Percentiles rank a stretch among this genome's conserved stretches.
These are phyloP conservation scores for Ligustrum vulgare DNA, from an alignment of 257 asterid species.

Conservation along the genomic window DNA sequence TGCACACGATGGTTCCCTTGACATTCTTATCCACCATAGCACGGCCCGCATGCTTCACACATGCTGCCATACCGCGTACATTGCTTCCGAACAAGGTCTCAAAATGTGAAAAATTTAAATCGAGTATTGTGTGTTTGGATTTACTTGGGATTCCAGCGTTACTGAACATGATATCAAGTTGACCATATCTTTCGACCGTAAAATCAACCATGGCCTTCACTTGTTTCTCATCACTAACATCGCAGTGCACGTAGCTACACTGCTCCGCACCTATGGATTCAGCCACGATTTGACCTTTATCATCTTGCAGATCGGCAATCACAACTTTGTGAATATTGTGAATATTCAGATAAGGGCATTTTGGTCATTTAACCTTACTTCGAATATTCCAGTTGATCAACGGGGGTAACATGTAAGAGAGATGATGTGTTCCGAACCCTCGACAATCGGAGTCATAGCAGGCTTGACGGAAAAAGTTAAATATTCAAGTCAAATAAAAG, in stretches of 20 bases:
- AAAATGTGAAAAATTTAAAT: constrained; percentile 26
- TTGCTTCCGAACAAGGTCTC: constrained; percentile 30
- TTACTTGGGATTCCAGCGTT: constrained; percentile 33
- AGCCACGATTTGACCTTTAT: constrained; percentile 39
- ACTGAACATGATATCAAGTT: constrained; percentile 45
- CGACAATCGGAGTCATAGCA: too few species aligned
- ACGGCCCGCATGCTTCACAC: constrained; percentile 38
- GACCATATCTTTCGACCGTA: constrained; percentile 39
- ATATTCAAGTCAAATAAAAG: too few species aligned
- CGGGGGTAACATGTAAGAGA: too few species aligned
- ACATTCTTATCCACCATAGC: constrained; percentile 24
- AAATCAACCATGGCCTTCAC: constrained; percentile 35
- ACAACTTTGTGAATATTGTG: too few species aligned
- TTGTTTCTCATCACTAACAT: constrained; percentile 46
- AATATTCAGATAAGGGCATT: too few species aligned
- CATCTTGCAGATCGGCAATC: constrained; percentile 48
- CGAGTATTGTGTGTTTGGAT: constrained; percentile 28
- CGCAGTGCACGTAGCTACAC: constrained; percentile 43
- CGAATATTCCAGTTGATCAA: too few species aligned
- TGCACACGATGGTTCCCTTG: constrained; percentile 39
- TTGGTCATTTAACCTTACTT: too few species aligned
- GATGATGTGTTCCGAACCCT: too few species aligned
- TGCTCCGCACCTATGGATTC: constrained; percentile 35
- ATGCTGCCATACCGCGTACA: constrained; percentile 31
- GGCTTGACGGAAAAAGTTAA: too few species aligned